phyloP scores from a whole-genome alignment of 2,329 filamentous ascomycete genomes.

The Monosporascus sp. region DNA sequence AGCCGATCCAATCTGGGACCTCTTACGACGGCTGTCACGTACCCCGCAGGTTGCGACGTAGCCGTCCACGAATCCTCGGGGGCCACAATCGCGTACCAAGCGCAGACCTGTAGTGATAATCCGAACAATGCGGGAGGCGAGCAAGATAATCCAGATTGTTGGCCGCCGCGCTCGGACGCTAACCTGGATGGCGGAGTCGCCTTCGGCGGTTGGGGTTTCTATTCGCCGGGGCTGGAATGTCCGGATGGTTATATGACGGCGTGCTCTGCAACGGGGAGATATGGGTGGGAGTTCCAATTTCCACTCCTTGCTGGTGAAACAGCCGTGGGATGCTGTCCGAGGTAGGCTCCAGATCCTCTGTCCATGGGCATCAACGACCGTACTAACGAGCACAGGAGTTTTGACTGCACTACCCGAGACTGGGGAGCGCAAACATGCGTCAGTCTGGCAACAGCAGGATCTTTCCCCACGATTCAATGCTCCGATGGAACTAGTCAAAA shows the following conservation, averaged over 20 bases:
- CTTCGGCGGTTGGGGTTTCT: constrained; percentile 29
- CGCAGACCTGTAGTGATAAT: constrained; percentile 16
- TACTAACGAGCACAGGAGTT: not conserved
- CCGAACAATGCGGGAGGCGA: constrained; percentile 4
- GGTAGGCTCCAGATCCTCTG: constrained; percentile 14
- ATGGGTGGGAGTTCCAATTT: constrained; percentile 22
- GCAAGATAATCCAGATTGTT: constrained; percentile 24
- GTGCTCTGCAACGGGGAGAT: constrained; percentile 22
- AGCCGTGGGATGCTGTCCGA: constrained; percentile 28
- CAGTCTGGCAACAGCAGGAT: constrained; percentile 1
- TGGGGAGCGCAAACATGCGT: constrained; percentile 5
- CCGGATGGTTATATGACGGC: constrained; percentile 27
- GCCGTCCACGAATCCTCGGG: constrained; percentile 14
- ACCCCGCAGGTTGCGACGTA: constrained; percentile 13
- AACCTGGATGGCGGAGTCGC: constrained; percentile 9
- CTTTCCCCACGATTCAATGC: constrained; percentile 1
- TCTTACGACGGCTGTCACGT: constrained; percentile 19
- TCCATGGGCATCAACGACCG: not conserved
- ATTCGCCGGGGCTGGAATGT: constrained; percentile 29
- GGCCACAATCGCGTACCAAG: constrained; percentile 20
- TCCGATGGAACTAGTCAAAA: constrained; percentile 2
- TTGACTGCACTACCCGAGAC: constrained; percentile 8
- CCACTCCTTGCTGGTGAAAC: constrained; percentile 22
- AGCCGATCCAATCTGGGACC: constrained; percentile 14
- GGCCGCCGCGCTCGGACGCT: constrained; percentile 19